Percentiles rank a stretch among this genome's conserved stretches.
phyloP scores from a whole-genome alignment of 2,329 filamentous ascomycete genomes.

The Arthrobotrys entomopaga region DNA sequence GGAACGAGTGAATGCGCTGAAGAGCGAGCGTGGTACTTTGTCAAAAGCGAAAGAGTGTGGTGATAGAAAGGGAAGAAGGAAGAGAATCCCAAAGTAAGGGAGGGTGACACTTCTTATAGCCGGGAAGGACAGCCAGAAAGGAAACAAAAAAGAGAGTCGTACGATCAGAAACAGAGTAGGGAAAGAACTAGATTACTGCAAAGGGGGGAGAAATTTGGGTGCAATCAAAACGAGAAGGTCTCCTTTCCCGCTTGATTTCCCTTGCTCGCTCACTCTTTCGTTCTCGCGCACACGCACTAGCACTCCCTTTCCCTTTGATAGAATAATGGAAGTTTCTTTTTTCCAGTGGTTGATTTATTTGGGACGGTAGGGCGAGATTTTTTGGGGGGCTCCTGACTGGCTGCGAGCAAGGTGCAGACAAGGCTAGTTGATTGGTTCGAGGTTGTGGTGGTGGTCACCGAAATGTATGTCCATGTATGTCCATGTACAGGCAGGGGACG shows the following conservation, averaged over 20 bases:
- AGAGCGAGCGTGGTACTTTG: slow-evolving; percentile 56
- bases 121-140: slow-evolving; percentile 32
- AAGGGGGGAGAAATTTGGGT: slow-evolving; percentile 41
- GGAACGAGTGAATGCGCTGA: slow-evolving; percentile 56
- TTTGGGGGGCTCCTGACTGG: slow-evolving; percentile 35
- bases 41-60: slow-evolving; percentile 55
- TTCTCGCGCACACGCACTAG: no score
- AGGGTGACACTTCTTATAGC: slow-evolving; percentile 54
- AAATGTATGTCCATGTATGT: no score
- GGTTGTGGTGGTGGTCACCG: no score
- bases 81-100: slow-evolving; percentile 44
- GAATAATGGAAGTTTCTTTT: slow-evolving; percentile 25
- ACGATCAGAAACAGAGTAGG: slow-evolving; percentile 34
- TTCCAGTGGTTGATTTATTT: slow-evolving; percentile 41
- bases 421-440: no score
- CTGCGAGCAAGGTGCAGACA: slow-evolving; percentile 23
- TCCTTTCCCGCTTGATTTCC: slow-evolving; percentile 49
- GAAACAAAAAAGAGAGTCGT: slow-evolving; percentile 30
- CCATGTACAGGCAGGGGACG: no score
- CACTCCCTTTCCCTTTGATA: slow-evolving; percentile 12
- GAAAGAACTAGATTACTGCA: slow-evolving; percentile 2
- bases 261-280: no score
- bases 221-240: slow-evolving; percentile 54
- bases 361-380: slow-evolving; percentile 52
- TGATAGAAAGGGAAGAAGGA: slow-evolving; percentile 51